A percentile compares a stretch with the other conserved stretches of the same genome.
Evolutionary conservation across 768 basidiomycete species (phyloP).

Genomic region (Leccinum olivaceopallidum): DNA sequence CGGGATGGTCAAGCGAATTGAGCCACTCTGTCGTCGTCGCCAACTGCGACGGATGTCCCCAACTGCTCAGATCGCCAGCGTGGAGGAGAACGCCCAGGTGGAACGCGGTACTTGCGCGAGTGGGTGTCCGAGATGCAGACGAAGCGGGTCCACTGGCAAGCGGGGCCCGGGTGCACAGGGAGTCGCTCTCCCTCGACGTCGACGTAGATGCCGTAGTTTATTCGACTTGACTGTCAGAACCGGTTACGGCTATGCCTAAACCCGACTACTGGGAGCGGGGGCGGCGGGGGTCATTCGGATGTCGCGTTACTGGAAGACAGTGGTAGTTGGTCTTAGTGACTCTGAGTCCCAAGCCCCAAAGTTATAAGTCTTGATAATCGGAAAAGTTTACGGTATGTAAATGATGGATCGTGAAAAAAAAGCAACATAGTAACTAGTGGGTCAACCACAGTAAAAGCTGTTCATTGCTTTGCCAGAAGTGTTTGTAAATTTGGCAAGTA

Average conservation of each 20-base stretch:
- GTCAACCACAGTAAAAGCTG: not conserved
- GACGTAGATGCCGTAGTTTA: slow-evolving; percentile 17
- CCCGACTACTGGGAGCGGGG: too few relatives aligned
- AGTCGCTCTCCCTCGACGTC: slow-evolving; percentile 18
- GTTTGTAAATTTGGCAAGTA: too few relatives aligned
- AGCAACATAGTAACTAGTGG: too few relatives aligned
- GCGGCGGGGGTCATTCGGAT: too few relatives aligned
- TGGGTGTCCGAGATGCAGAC: slow-evolving; percentile 39
- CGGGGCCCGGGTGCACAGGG: slow-evolving; percentile 32
- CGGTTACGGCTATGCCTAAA: too few relatives aligned
- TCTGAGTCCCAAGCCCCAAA: not conserved
- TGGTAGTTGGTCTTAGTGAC: not conserved
- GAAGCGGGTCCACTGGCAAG: slow-evolving; percentile 29
- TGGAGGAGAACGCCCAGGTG: slow-evolving; percentile 65
- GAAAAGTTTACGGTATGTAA: too few relatives aligned
- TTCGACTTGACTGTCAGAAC: too few relatives aligned
- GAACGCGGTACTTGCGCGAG: slow-evolving; percentile 43
- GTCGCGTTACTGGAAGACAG: not conserved
- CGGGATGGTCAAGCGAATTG: slow-evolving; percentile 48
- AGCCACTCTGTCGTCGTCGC: slow-evolving; percentile 58
- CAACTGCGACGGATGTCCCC: slow-evolving; percentile 47
- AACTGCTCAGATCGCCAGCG: slow-evolving; percentile 60
- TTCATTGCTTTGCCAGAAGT: too few relatives aligned
- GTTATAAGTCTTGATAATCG: not conserved
- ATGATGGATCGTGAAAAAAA: too few relatives aligned